Conservation (phyloP, 1,284 basidiomycete species). For the Tilletia walkeri region DNA sequence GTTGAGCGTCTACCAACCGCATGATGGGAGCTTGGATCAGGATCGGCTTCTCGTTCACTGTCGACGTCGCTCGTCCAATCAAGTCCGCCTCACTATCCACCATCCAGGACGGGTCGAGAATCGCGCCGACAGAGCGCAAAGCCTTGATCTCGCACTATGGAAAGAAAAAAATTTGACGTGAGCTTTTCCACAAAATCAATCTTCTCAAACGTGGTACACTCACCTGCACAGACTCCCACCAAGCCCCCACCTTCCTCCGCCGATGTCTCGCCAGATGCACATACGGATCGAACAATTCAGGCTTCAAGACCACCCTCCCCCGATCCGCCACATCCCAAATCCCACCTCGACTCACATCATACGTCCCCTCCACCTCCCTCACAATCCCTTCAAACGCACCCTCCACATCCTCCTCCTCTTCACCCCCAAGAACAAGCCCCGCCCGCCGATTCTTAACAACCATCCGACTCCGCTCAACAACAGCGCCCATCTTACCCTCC, state of each 20-base stretch:
- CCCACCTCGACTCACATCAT: constrained; percentile 11
- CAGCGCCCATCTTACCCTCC: constrained; percentile 38
- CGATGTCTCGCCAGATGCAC: neutral
- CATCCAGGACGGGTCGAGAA: constrained; percentile 3
- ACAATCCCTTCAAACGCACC: constrained; percentile 35
- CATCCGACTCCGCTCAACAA: constrained; percentile 44
- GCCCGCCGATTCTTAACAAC: constrained; percentile 35
- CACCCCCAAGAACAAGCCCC: constrained; percentile 11
- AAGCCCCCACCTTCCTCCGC: neutral
- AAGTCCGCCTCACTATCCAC: neutral
- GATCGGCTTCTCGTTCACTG: neutral
- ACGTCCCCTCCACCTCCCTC: constrained; percentile 38
- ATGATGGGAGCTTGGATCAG: neutral
- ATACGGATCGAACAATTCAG: constrained; percentile 7
- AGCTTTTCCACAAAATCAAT: neutral
- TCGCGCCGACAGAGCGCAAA: constrained; percentile 2
- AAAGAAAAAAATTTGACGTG: neutral
- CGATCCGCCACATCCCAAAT: neutral
- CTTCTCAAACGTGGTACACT: neutral
- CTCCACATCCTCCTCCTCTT: constrained; percentile 42
- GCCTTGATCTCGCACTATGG: constrained; percentile 12
- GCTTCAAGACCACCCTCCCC: constrained; percentile 4
- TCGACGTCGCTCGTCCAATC: too few relatives aligned
- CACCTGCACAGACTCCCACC: constrained; percentile 5
- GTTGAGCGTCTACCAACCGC: neutral